Evolutionary conservation across 495 filamentous ascomycete genomes (phyloP).

Genomic region (Beverwykella pulmonaria): DNA sequence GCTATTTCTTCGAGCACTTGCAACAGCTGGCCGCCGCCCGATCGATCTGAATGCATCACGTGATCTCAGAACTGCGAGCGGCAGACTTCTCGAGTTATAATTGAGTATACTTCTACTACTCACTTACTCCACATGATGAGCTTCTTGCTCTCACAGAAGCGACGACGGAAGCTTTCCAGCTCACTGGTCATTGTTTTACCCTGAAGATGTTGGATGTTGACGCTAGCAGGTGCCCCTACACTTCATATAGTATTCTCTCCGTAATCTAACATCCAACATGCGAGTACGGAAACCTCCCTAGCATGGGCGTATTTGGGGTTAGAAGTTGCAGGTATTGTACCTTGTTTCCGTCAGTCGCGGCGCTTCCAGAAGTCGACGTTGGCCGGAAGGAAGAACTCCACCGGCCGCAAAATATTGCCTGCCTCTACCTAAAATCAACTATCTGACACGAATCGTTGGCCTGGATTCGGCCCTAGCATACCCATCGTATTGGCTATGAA

Average conservation of each 20-base stretch:
- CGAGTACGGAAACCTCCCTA: neutral
- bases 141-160: neutral
- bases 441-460: neutral
- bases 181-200: neutral
- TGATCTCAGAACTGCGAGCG: neutral
- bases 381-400: neutral
- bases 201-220: neutral
- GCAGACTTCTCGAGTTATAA: neutral
- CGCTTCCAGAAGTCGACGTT: neutral
- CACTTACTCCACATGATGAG: neutral
- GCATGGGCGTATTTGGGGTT: neutral
- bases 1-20: neutral
- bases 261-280: neutral
- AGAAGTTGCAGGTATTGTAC: neutral
- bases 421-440: neutral
- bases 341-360: neutral
- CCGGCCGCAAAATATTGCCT: neutral
- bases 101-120: neutral
- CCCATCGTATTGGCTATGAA: neutral
- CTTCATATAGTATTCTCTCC: neutral
- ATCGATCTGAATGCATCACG: neutral
- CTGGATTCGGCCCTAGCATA: neutral
- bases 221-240: neutral
- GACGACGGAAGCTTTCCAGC: neutral
- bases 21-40: neutral